A percentile compares a stretch with the other conserved stretches of the same genome.
phyloP scores from a whole-genome alignment of 805 yeast genomes.

The Diddensiella caesifluorescens region DNA sequence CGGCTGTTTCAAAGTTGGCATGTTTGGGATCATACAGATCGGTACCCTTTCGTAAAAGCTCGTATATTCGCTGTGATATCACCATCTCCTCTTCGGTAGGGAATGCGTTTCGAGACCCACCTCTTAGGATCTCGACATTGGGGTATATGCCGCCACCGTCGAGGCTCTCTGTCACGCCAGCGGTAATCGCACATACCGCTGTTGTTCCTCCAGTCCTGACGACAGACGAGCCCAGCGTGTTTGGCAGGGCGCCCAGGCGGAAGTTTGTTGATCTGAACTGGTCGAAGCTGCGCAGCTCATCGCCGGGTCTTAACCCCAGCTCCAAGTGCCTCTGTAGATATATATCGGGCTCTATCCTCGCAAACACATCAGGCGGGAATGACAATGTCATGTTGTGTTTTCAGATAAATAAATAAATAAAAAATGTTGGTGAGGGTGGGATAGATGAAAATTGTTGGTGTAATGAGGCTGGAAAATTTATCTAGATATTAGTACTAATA shows the following conservation, averaged over 20 bases:
- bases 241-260: constrained; percentile 20
- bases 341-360: constrained; percentile 79
- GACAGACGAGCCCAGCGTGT: constrained; percentile 61
- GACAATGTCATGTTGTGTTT: constrained; percentile 36
- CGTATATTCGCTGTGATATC: constrained; percentile 50
- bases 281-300: constrained; percentile 53
- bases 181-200: constrained; percentile 47
- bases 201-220: constrained; percentile 67
- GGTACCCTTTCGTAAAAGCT: constrained; percentile 45
- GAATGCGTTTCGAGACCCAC: constrained; percentile 33
- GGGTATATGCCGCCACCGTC: constrained; percentile 20
- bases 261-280: constrained; percentile 62
- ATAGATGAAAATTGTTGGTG: no score
- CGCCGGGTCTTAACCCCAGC: constrained; percentile 65
- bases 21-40: constrained; percentile 19
- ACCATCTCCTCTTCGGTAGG: constrained; percentile 27
- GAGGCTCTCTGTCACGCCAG: constrained; percentile 17
- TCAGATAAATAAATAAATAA: no score
- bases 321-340: constrained; percentile 75
- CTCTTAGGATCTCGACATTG: constrained; percentile 25
- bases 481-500: background rate
- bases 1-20: constrained; percentile 31
- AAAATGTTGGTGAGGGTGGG: no score
- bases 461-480: no score
- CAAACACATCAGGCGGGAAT: constrained; percentile 78